These are phyloP conservation scores for Kappamyces sp. DNA, from an alignment of 192 early-diverging fungal genomes.

Conservation along the genomic window DNA sequence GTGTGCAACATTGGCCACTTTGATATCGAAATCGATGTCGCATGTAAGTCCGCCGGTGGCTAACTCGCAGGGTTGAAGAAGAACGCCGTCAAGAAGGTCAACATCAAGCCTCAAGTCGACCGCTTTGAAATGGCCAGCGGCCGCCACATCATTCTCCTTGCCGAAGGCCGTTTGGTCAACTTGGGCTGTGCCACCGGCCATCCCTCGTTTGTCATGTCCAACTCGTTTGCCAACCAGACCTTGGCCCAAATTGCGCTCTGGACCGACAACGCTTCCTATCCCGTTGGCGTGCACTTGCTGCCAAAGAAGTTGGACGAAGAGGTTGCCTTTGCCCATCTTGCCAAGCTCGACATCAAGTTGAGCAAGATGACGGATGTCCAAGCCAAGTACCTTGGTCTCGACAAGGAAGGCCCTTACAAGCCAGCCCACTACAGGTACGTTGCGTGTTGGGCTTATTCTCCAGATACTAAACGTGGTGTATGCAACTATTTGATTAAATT, in stretches of 20 bases:
- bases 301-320: slow-evolving; percentile 99
- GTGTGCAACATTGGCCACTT: slow-evolving; percentile 99
- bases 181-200: slow-evolving; percentile 98
- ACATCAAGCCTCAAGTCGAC: slow-evolving; percentile 99
- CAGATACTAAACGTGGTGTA: too few species aligned
- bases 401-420: slow-evolving; percentile 89
- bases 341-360: slow-evolving; percentile 92
- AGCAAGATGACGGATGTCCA: slow-evolving; percentile 70
- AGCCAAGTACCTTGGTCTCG: slow-evolving; percentile 78
- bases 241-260: slow-evolving; percentile 98
- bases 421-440: slow-evolving; percentile 95
- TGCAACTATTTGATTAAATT: too few species aligned
- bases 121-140: slow-evolving; percentile 87
- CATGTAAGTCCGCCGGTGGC: too few species aligned
- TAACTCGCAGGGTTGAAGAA: slow-evolving; percentile 97
- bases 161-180: slow-evolving; percentile 99
- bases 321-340: slow-evolving; percentile 91
- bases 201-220: slow-evolving; percentile 99
- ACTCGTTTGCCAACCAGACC: slow-evolving; percentile 99
- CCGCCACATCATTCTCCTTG: slow-evolving; percentile 93
- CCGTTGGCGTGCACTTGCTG: slow-evolving; percentile 95
- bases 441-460: too few species aligned
- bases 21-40: slow-evolving; percentile 97
- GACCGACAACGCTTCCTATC: slow-evolving; percentile 80
- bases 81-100: slow-evolving; percentile 79